Evolutionary conservation across 805 yeast species (phyloP), one percentile per base, ranked within the genome.

Genomic region (Spathaspora passalidarum): DNA sequence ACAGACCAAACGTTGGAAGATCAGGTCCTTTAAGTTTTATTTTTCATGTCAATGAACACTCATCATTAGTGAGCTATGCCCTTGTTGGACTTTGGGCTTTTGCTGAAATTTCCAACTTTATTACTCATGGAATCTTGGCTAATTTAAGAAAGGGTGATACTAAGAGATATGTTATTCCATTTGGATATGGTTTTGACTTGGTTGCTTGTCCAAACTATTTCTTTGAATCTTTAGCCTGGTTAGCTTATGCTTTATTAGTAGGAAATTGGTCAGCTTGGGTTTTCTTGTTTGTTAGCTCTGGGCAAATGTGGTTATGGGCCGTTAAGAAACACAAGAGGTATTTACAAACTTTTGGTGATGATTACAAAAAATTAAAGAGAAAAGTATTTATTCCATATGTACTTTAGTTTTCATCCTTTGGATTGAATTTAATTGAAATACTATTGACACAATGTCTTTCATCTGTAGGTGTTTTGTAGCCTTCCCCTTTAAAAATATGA

Each of bases 361-460:
- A 81, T 52, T 94, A 92, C 64, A 92, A 92, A 58, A 80, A 81
- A 57, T 75, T 79, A 62, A 84, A 90, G 68, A 84, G 89, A 61
- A 62, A 61, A 37, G 85, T 88, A 51, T 73, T 83, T 66, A 70
- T 94, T 55, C 99, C 99, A 19, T 88, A 65, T 56, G 54, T 91
- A 25, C 73, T 81, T 47, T 89, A 55, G 42, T 13, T 34, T 17
- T 11, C n/a, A 17, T 38, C 44, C 25, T 26, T 17, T 16, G 38
- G 41, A 18, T 57, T 63, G 32, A 90, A 88, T 60, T 84, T 87
- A 65, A 94, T 69, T 46, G 89, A 80, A 20, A 88, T 73, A 42
- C 96, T 86, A 65, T 94, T 94, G 19, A 91, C 97, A 65, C 99
- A 94, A 64, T 94, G 98, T 62, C 99, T 81, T 55, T 79, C 92